phyloP scores from a whole-genome alignment of 2,329 filamentous ascomycete genomes.

The Ascochyta clinopodiicola region DNA sequence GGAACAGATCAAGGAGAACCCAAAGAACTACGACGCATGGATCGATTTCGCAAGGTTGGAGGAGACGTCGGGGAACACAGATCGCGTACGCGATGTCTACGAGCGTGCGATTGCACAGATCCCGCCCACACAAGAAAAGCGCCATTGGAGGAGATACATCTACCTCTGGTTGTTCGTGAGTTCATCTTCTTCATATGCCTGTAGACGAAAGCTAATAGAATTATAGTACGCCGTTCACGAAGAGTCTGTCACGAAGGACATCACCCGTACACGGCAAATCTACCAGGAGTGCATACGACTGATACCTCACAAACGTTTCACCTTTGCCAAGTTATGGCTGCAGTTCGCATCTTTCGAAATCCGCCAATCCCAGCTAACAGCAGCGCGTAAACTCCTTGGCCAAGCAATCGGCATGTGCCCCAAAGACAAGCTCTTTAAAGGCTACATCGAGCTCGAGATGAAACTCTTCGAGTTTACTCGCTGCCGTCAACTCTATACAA shows the following conservation, averaged over 20 bases:
- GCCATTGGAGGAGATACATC: conserved; percentile 96
- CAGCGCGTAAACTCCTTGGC: conserved; percentile 87
- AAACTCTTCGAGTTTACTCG: conserved; percentile 93
- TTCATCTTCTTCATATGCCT: background rate
- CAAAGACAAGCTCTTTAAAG: conserved; percentile 93
- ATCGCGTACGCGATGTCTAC: conserved; percentile 89
- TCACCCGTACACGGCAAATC: conserved; percentile 81
- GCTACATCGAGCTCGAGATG: conserved; percentile 90
- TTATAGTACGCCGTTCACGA: conserved; percentile 88
- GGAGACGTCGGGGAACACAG: conserved; percentile 80
- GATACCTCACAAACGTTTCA: conserved; percentile 95
- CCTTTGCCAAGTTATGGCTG: conserved; percentile 96
- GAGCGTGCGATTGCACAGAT: conserved; percentile 95
- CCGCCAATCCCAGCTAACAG: conserved; percentile 79
- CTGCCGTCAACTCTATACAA: conserved; percentile 90
- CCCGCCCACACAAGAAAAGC: conserved; percentile 93
- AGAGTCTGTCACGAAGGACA: conserved; percentile 82
- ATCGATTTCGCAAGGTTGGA: conserved; percentile 93
- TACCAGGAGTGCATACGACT: conserved; percentile 87
- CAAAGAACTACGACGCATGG: conserved; percentile 97
- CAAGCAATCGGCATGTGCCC: conserved; percentile 92
- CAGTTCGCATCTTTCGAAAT: conserved; percentile 87
- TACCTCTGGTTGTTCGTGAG: conserved; percentile 87
- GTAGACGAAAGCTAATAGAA: background rate
- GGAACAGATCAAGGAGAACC: conserved; percentile 89